These are phyloP conservation scores for Serendipita indica DNA, from an alignment of 768 basidiomycete species.

Conservation along the genomic window DNA sequence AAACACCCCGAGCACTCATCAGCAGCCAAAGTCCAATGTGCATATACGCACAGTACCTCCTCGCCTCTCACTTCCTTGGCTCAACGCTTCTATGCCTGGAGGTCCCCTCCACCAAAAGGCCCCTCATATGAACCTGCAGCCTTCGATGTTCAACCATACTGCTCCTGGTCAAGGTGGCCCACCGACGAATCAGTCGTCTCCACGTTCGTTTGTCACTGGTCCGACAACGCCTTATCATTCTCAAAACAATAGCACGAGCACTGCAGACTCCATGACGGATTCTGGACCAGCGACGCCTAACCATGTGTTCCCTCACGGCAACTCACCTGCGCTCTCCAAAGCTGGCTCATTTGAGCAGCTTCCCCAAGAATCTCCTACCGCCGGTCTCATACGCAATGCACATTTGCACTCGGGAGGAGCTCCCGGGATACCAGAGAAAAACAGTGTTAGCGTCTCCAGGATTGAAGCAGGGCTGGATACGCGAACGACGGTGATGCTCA, in stretches of 20 bases:
- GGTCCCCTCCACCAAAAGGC: background rate
- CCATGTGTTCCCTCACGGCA: conserved; percentile 19
- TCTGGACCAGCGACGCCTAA: conserved; percentile 14
- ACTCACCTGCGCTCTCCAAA: background rate
- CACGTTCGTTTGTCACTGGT: too few relatives aligned
- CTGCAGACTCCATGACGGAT: conserved; percentile 7
- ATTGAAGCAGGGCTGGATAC: conserved; percentile 71
- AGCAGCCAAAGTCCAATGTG: background rate
- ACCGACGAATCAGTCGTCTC: too few relatives aligned
- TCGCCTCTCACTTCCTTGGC: conserved; percentile 5
- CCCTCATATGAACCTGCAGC: background rate
- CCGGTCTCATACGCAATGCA: too few relatives aligned
- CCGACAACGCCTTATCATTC: too few relatives aligned
- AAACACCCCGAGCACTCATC: background rate
- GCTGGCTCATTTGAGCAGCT: background rate
- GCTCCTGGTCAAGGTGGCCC: too few relatives aligned
- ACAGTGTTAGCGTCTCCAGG: conserved; percentile 47
- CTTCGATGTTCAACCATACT: too few relatives aligned
- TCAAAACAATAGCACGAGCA: background rate
- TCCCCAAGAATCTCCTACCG: too few relatives aligned
- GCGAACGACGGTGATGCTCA: conserved; percentile 30
- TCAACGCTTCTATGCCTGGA: background rate
- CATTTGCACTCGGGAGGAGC: too few relatives aligned
- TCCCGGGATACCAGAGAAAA: too few relatives aligned
- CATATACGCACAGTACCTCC: background rate